Evolutionary conservation across 2,329 filamentous ascomycete genomes (phyloP).

Genomic region (Aspergillus felis): DNA sequence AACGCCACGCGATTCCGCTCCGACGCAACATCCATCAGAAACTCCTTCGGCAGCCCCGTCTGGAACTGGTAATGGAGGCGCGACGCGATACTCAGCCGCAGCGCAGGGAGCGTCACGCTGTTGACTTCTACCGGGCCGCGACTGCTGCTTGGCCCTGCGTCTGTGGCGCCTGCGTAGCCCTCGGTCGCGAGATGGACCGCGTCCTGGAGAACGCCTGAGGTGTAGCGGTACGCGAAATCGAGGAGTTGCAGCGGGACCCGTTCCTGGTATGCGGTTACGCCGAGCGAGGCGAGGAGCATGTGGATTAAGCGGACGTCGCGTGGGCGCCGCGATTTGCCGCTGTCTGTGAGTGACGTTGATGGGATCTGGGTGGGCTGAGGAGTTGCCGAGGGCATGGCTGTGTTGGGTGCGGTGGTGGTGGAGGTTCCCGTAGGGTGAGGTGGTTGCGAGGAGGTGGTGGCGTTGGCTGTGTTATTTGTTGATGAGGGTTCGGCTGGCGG

Average conservation of each 20-base stretch:
- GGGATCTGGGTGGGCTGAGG: slow-evolving; percentile 35
- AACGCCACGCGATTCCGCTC: slow-evolving; percentile 53
- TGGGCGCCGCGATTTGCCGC: slow-evolving; percentile 44
- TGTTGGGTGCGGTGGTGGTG: slow-evolving; percentile 18
- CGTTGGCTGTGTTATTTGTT: slow-evolving; percentile 19
- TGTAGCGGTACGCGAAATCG: slow-evolving; percentile 53
- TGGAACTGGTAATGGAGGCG: slow-evolving; percentile 59
- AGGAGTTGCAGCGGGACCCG: slow-evolving; percentile 51
- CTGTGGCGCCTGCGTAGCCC: slow-evolving; percentile 44
- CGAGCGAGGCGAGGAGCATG: slow-evolving; percentile 47
- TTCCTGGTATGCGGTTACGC: slow-evolving; percentile 49
- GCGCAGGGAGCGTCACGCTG: slow-evolving; percentile 52
- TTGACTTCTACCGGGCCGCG: slow-evolving; percentile 44
- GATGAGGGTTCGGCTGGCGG: slow-evolving; percentile 40
- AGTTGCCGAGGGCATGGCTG: slow-evolving; percentile 15
- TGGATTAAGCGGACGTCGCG: slow-evolving; percentile 50
- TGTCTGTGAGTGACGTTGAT: slow-evolving; percentile 44
- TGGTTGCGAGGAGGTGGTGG: slow-evolving; percentile 15
- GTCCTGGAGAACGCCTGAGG: slow-evolving; percentile 50
- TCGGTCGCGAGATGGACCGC: slow-evolving; percentile 50
- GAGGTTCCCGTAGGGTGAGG: slow-evolving; percentile 18
- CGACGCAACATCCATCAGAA: slow-evolving; percentile 54
- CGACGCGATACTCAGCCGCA: slow-evolving; percentile 59
- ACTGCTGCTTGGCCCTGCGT: slow-evolving; percentile 22
- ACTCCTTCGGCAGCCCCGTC: slow-evolving; percentile 58